These are phyloP conservation scores for Narthecium ossifragum DNA, from an alignment of 106 monocot species.

Conservation along the genomic window DNA sequence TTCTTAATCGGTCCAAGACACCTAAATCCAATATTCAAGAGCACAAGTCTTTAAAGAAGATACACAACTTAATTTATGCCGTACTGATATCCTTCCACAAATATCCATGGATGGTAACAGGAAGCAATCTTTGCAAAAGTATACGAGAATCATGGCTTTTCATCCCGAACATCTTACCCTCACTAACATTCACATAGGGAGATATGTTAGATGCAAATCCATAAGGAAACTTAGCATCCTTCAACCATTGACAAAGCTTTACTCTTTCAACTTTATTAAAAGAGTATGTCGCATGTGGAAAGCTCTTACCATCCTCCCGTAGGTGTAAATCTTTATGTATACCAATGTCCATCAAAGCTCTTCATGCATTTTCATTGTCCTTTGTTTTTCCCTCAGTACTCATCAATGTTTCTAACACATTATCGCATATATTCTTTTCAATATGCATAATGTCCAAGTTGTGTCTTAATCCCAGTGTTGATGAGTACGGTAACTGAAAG, in stretches of 20 bases:
- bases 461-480: not conserved
- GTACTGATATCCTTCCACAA: not conserved
- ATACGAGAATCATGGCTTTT: slow-evolving; percentile 7
- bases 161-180: not conserved
- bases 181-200: not conserved
- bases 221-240: not conserved
- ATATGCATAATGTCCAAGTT: slow-evolving; percentile 2
- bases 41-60: slow-evolving; percentile 1
- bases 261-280: not conserved
- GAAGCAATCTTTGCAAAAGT: not conserved
- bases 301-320: not conserved
- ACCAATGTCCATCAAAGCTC: not conserved
- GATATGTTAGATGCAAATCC: slow-evolving; percentile 5
- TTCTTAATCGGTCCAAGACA: not conserved
- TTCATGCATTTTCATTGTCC: not conserved
- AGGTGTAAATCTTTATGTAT: not conserved
- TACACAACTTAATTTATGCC: no score
- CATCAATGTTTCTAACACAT: not conserved
- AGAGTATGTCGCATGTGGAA: not conserved
- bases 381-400: not conserved
- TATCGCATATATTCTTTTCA: not conserved
- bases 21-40: not conserved
- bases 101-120: not conserved
- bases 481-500: not conserved
- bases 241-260: not conserved